Base-by-base conservation (phyloP, 306 rosid genomes). In the Pueraria montana region DNA sequence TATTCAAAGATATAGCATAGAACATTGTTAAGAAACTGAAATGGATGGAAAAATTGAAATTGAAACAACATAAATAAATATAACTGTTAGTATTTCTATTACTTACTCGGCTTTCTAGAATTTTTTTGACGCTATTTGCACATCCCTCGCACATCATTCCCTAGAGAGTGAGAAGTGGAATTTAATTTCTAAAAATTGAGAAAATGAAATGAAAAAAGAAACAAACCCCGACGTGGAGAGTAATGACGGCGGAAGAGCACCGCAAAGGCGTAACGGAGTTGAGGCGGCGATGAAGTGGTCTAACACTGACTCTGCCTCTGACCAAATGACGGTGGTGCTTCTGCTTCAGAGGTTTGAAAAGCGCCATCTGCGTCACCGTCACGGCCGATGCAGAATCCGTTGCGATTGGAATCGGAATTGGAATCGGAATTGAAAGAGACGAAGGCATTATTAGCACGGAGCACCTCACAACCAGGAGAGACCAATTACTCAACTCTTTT, bases 131-230 rank as follows among this genome's bases (percentile, higher is more conserved):
- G 78, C 90, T 95, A 20, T 85, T 85, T 11, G 95, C 93, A 81
- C 98, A 93, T 7, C 97, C 98, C 23, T 89, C 96, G 46, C 98
- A 95, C 70, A 86, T 82, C 94, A 91, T 91, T 26, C 92, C 94
- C 89, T 82, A 18, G 30, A 71, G 8, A 58, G 56, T 56, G 16
- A 49, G 9, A 73, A 42, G 17, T 26, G 68, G 18, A 38, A 36
- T 82, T 45, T 0, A 64, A 32, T 14, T 27, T 27, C 43, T 8
- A 3, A 0, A 5, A 49, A n/a, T n/a, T 6, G 2, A 49, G 4
- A 38, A 32, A 49, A 20, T 18, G 11, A 0, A 43, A 66, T 24
- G 8, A 11, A 26, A 48, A 12, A 20, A 42, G 21, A 45, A 2
- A 84, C 87, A 30, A 1, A 84, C 87, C 84, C 77, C 70, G 26